Base-by-base conservation (phyloP, 805 yeast genomes). In the Yarrowia bubula region DNA sequence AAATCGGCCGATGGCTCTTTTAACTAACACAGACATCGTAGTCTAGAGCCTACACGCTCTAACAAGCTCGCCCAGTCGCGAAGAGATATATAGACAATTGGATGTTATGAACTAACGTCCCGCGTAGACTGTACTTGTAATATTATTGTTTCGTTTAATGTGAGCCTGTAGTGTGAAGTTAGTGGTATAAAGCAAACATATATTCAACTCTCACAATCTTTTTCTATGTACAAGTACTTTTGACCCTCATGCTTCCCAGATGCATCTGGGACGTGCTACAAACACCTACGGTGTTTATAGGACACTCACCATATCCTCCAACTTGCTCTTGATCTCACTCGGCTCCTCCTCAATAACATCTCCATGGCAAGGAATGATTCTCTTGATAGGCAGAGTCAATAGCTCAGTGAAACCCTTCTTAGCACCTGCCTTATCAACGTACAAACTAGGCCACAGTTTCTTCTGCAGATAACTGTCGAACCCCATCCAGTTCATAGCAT, bases 291-390 rank as follows among this genome's bases (percentile, higher is more conserved):
- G 17, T 10, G 31, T 10, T 28, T n/a, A 47, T 28, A 47, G 11
- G 8, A 28, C 8, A 9, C 18, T 8, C 7, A 48, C 41, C 22
- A 58, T 13, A 13, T 43, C 35, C 17, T 7, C 64, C 37, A 58
- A 7, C 51, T 58, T 58, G 11, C 1, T 8, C 11, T 18, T 22
- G 17, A 58, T 58, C 28, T 43, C 64, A 5, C 32, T 35, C 8
- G 64, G 51, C 13, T 32, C 22, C 8, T 9, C 17, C 13, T 58
- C 64, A 28, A 58, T 58, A 10, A 58, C 9, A 18, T 58, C 64
- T 39, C 64, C 64, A 22, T 58, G 64, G 9, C 64, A 58, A 17
- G 64, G 64, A 17, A 58, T 44, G 28, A 58, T 58, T 17, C 64
- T 32, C 5, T n/a, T n/a, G 22, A 58, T 58, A 2, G 47, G 50